Evolutionary conservation across 768 basidiomycete species (phyloP).

Genomic region (Tricholoma saponaceum): DNA sequence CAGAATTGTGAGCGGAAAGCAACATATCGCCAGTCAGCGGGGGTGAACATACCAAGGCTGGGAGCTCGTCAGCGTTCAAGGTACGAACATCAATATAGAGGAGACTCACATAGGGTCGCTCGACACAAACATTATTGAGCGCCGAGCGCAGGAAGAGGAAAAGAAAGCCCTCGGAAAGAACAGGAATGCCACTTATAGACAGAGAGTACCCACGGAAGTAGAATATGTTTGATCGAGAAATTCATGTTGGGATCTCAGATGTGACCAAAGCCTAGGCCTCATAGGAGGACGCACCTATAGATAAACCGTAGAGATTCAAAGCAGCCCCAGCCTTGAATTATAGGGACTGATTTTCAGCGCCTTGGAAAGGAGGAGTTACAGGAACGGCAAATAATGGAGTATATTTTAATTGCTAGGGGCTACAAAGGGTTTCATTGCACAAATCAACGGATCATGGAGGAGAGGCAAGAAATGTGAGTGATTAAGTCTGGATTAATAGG

Average conservation of each 20-base stretch:
- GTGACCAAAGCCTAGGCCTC: no score
- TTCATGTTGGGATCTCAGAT: no score
- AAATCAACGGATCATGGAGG: background rate
- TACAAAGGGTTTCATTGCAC: background rate
- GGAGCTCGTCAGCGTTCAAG: background rate
- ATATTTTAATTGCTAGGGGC: conserved; percentile 8
- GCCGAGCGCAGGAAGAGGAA: background rate
- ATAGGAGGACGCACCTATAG: no score
- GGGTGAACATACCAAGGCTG: background rate
- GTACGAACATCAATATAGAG: background rate
- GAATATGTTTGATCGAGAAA: no score
- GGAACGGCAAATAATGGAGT: background rate
- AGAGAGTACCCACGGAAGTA: background rate
- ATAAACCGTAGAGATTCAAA: no score
- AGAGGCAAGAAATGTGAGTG: background rate
- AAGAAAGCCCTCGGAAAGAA: background rate
- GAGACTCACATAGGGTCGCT: background rate
- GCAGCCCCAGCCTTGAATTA: background rate
- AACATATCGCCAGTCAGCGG: background rate
- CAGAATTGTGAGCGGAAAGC: background rate
- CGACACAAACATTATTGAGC: background rate
- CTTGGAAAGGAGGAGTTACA: background rate
- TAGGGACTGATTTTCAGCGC: background rate
- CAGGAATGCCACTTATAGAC: background rate
- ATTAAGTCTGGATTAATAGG: background rate